Evolutionary conservation across 495 filamentous ascomycete genomes (phyloP).

Genomic region (Talaromyces trachyspermus): DNA sequence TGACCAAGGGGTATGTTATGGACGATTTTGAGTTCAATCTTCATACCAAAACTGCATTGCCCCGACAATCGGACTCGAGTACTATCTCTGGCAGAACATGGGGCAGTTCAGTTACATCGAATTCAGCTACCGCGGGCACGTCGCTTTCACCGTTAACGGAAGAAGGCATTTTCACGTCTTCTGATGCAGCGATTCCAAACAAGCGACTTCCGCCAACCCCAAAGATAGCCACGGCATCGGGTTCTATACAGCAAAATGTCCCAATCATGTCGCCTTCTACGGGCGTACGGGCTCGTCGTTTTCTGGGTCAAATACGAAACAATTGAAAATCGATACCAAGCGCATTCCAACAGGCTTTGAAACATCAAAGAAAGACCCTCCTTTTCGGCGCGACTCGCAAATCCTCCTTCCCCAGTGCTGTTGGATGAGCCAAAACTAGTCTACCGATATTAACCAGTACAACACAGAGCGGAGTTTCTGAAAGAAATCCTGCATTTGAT

Average conservation of each 20-base stretch:
- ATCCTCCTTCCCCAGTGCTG: constrained; percentile 21
- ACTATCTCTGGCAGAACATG: constrained; percentile 76
- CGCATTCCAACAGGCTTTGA: constrained; percentile 34
- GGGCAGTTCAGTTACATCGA: constrained; percentile 78
- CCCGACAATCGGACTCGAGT: constrained; percentile 84
- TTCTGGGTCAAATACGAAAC: constrained; percentile 69
- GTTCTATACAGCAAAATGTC: constrained; percentile 15
- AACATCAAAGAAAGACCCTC: constrained; percentile 36
- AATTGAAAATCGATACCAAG: constrained; percentile 85
- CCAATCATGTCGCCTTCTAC: constrained; percentile 22
- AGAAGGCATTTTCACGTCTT: constrained; percentile 32
- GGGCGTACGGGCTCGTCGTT: constrained; percentile 74
- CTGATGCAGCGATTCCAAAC: constrained; percentile 20
- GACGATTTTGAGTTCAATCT: constrained; percentile 79
- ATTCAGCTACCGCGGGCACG: constrained; percentile 64
- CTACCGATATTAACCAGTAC: constrained; percentile 11
- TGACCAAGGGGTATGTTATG: constrained; percentile 80
- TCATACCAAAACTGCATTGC: constrained; percentile 66
- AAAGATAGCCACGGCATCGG: constrained; percentile 18
- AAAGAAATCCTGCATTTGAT: constrained; percentile 19
- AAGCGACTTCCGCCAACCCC: constrained; percentile 20
- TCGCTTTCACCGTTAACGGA: constrained; percentile 73
- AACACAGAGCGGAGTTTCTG: not conserved
- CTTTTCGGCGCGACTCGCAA: constrained; percentile 16
- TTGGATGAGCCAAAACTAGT: constrained; percentile 22